Percentiles rank a stretch among this genome's conserved stretches.
phyloP scores from a whole-genome alignment of 495 filamentous ascomycete species.

The Aspergillus coremiiformis region DNA sequence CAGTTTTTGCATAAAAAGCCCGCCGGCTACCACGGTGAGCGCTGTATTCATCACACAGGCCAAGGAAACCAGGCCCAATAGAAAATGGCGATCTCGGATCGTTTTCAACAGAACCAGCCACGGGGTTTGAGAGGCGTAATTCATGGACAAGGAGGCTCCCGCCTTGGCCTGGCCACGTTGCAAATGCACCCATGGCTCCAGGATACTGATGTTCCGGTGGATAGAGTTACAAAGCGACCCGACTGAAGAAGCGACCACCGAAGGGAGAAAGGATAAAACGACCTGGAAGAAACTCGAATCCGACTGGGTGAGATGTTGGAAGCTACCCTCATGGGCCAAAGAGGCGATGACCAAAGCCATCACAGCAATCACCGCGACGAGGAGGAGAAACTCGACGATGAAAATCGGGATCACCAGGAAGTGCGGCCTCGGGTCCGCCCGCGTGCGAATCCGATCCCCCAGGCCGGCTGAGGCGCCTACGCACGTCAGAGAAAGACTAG shows the following conservation, averaged over 20 bases:
- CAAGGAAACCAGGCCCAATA: slow-evolving; percentile 29
- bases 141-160: slow-evolving; percentile 27
- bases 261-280: slow-evolving; percentile 32
- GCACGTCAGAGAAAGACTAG: slow-evolving; percentile 5
- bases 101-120: slow-evolving; percentile 29
- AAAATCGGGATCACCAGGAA: slow-evolving; percentile 37
- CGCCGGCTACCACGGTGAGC: slow-evolving; percentile 32
- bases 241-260: slow-evolving; percentile 32
- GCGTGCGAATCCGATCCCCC: slow-evolving; percentile 19
- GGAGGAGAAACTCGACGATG: slow-evolving; percentile 30
- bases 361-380: slow-evolving; percentile 29
- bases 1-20: slow-evolving; percentile 32
- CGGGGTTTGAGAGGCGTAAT: slow-evolving; percentile 35
- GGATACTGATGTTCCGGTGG: slow-evolving; percentile 33
- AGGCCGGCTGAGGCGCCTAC: slow-evolving; percentile 23
- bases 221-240: slow-evolving; percentile 34
- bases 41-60: slow-evolving; percentile 31
- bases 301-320: slow-evolving; percentile 31
- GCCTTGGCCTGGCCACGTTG: slow-evolving; percentile 31
- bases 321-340: slow-evolving; percentile 26
- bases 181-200: slow-evolving; percentile 41
- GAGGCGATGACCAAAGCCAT: slow-evolving; percentile 30
- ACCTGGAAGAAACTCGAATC: slow-evolving; percentile 33
- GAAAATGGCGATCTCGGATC: slow-evolving; percentile 24
- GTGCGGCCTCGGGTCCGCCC: slow-evolving; percentile 33